These are phyloP conservation scores for Camelina neglecta DNA, from an alignment of 345 rosid genomes.

Conservation along the genomic window DNA sequence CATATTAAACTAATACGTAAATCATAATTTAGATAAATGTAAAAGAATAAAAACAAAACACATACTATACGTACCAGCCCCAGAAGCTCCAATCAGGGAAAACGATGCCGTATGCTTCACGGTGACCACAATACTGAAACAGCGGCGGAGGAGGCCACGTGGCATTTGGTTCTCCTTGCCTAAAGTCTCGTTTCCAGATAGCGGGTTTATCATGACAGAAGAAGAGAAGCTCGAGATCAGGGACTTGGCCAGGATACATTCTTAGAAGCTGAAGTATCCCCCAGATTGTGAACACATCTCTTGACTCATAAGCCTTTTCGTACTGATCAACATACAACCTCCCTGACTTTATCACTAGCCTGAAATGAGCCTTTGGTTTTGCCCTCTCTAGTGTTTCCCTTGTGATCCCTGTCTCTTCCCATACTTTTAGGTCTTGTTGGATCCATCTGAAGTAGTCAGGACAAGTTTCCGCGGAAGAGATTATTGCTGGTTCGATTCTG, in stretches of 20 bases:
- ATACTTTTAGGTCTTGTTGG: slow-evolving; percentile 55
- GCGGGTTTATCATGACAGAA: slow-evolving; percentile 49
- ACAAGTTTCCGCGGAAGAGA: slow-evolving; percentile 44
- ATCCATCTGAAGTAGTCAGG: slow-evolving; percentile 78
- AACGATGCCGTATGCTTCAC: slow-evolving; percentile 53
- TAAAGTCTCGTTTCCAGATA: slow-evolving; percentile 41
- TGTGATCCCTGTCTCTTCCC: slow-evolving; percentile 57
- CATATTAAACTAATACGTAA: neutral
- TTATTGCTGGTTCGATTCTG: neutral
- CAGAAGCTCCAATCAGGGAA: slow-evolving; percentile 84
- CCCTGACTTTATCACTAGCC: slow-evolving; percentile 54
- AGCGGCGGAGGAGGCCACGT: slow-evolving; percentile 58
- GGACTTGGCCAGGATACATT: slow-evolving; percentile 63
- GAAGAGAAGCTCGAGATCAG: slow-evolving; percentile 70
- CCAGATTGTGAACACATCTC: slow-evolving; percentile 70
- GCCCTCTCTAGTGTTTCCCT: slow-evolving; percentile 55
- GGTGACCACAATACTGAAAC: slow-evolving; percentile 65
- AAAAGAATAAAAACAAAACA: neutral
- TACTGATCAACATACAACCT: slow-evolving; percentile 55
- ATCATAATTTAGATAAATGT: neutral
- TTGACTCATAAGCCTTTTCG: slow-evolving; percentile 49
- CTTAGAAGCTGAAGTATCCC: slow-evolving; percentile 70
- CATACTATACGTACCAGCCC: slow-evolving; percentile 54
- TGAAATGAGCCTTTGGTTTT: slow-evolving; percentile 48
- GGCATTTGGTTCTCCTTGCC: slow-evolving; percentile 27